phyloP scores from a whole-genome alignment of 75 land plant genomes.

The Pinus tabuliformis region DNA sequence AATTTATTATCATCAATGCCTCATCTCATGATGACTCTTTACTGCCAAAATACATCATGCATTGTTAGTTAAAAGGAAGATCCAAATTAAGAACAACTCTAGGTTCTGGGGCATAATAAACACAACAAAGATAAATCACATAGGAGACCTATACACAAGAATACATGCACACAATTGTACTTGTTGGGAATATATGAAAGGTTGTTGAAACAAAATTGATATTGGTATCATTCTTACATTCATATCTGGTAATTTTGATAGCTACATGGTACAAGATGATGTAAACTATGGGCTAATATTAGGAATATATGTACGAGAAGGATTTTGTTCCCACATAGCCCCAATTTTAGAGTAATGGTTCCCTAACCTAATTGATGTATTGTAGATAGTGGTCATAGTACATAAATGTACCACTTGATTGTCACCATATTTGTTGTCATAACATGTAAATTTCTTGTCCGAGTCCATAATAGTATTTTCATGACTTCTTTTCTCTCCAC shows the following conservation, averaged over 20 bases:
- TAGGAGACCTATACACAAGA: conserved; percentile 89
- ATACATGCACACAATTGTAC: conserved; percentile 89
- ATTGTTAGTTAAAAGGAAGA: neutral
- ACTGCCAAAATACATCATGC: conserved; percentile 26
- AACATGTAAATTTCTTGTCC: neutral
- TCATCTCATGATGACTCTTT: conserved; percentile 82
- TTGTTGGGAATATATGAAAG: conserved; percentile 82
- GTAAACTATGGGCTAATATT: conserved; percentile 16
- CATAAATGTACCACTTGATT: neutral
- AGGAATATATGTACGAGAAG: conserved; percentile 7
- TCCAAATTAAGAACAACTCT: neutral
- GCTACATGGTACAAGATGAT: conserved; percentile 10
- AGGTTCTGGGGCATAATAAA: neutral
- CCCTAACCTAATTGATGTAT: neutral
- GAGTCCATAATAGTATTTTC: neutral
- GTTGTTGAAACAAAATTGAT: conserved; percentile 45
- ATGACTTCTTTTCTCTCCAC: neutral
- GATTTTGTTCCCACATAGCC: conserved; percentile 1
- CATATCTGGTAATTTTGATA: conserved; percentile 51
- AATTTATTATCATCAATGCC: conserved; percentile 74
- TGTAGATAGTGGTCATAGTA: too few species aligned
- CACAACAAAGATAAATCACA: conserved; percentile 49
- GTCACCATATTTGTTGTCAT: neutral
- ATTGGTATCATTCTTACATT: conserved; percentile 42
- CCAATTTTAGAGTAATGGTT: neutral